Evolutionary conservation across 2,329 filamentous ascomycete species (phyloP).

Genomic region (Huntiella savannae): DNA sequence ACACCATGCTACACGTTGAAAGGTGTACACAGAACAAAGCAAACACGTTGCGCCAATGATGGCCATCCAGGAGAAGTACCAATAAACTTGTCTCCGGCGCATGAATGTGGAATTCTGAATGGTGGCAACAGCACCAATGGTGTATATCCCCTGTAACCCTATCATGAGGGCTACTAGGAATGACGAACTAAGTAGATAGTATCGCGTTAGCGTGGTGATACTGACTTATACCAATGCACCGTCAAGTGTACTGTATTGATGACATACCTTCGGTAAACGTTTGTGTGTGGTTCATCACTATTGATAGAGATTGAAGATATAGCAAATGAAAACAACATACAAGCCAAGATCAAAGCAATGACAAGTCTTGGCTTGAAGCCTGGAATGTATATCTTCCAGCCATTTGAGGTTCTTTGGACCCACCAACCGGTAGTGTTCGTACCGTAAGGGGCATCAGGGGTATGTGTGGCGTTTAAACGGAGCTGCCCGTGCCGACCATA

Average conservation of each 20-base stretch:
- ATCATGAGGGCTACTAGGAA: constrained; percentile 7
- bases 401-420: background rate
- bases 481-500: too few relatives aligned
- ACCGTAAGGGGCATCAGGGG: too few relatives aligned
- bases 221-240: background rate
- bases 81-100: background rate
- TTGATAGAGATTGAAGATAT: constrained; percentile 6
- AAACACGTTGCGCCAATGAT: background rate
- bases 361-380: background rate
- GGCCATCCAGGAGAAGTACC: constrained; percentile 1
- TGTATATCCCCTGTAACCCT: constrained; percentile 2
- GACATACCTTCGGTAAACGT: background rate
- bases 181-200: background rate
- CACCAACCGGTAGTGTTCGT: background rate
- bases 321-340: constrained; percentile 5
- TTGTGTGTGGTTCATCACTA: background rate
- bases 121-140: background rate
- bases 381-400: background rate
- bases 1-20: constrained; percentile 3
- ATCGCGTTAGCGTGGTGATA: background rate
- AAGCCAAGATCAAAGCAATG: background rate
- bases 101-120: background rate
- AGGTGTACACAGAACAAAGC: background rate
- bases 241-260: background rate
- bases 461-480: too few relatives aligned